Evolutionary conservation across 345 rosid genomes (phyloP).

Genomic region (Citrus australasica): DNA sequence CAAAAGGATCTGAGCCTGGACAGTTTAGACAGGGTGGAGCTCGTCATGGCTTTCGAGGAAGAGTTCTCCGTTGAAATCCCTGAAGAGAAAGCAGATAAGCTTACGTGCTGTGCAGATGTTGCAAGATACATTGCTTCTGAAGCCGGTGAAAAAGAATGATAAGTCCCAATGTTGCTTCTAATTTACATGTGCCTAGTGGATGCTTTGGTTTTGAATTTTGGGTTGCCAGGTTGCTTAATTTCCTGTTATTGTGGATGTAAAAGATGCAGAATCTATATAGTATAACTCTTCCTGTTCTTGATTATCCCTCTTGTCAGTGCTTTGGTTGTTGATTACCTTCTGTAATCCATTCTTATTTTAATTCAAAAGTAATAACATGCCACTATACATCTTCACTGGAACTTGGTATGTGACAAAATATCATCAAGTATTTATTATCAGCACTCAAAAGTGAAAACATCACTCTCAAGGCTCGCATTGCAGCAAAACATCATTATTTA

Average conservation of each 20-base stretch:
- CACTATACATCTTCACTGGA: neutral
- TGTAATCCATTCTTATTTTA: neutral
- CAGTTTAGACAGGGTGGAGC: conserved; percentile 65
- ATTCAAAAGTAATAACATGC: neutral
- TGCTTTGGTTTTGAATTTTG: neutral
- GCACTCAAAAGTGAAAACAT: neutral
- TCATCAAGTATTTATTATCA: neutral
- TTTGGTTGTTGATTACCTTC: neutral
- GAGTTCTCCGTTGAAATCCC: conserved; percentile 64
- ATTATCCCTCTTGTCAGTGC: neutral
- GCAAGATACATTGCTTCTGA: conserved; percentile 45
- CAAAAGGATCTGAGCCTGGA: conserved; percentile 60
- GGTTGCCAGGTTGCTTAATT: neutral
- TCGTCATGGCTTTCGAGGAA: conserved; percentile 69
- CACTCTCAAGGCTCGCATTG: neutral
- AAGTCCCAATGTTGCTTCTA: conserved; percentile 13
- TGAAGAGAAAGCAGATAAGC: conserved; percentile 57
- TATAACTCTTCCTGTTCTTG: neutral
- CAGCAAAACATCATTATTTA: conserved; percentile 22
- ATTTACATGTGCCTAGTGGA: neutral
- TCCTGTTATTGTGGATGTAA: neutral
- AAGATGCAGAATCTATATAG: neutral
- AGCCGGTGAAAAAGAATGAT: conserved; percentile 16
- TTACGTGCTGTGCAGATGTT: conserved; percentile 58
- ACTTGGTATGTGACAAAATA: neutral